These are phyloP conservation scores for Xylaria sp. DNA, from an alignment of 2,329 filamentous ascomycete genomes.

Conservation along the genomic window DNA sequence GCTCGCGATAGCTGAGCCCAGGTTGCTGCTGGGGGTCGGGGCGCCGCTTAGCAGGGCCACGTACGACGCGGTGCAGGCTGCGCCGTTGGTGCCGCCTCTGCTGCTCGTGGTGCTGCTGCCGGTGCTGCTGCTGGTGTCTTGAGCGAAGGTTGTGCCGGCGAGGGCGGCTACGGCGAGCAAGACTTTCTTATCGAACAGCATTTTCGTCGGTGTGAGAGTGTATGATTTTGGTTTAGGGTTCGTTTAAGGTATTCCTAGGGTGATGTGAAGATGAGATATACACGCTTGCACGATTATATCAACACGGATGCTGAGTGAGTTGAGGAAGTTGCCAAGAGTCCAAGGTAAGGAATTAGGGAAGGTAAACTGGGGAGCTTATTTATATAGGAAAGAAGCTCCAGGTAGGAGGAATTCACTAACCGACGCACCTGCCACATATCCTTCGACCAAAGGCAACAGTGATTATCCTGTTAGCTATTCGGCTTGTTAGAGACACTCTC, in stretches of 20 bases:
- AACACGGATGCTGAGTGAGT: not conserved
- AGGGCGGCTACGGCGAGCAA: slow-evolving; percentile 23
- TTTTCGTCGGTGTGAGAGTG: not conserved
- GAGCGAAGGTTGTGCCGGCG: slow-evolving; percentile 21
- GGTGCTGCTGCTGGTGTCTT: slow-evolving; percentile 3
- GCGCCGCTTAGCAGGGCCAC: slow-evolving; percentile 9
- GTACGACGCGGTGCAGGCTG: slow-evolving; percentile 25
- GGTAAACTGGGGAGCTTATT: not conserved
- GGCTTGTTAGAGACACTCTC: not conserved
- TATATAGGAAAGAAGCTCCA: not conserved
- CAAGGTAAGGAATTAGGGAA: not conserved
- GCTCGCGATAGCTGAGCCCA: slow-evolving; percentile 34
- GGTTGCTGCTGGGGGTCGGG: slow-evolving; percentile 30
- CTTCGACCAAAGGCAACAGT: not conserved
- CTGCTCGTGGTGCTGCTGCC: not conserved
- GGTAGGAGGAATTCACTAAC: not conserved
- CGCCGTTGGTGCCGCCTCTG: not conserved
- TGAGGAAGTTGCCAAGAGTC: not conserved
- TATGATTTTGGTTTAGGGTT: not conserved
- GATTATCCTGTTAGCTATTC: not conserved
- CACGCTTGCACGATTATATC: not conserved
- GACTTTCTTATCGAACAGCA: slow-evolving; percentile 31
- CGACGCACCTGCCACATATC: not conserved
- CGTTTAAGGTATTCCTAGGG: not conserved
- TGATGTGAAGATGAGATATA: not conserved